Conservation (phyloP, 2,329 filamentous ascomycete genomes). For the Xylaria sp. region DNA sequence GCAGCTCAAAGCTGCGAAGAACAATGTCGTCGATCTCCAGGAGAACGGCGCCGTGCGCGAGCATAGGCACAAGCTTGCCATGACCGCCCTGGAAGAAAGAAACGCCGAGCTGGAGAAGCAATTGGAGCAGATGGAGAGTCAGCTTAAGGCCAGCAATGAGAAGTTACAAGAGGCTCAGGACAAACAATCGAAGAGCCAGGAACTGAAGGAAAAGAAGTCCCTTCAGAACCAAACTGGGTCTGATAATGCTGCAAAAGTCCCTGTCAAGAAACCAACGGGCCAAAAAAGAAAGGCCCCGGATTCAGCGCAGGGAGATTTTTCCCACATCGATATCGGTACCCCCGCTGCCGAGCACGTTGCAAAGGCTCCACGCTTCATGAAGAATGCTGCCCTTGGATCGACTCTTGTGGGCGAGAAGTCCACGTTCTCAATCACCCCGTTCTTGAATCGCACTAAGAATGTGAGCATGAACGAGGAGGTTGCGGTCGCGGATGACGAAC, state of each 20-base stretch:
- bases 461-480: constrained; percentile 47
- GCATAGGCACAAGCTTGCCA: constrained; percentile 47
- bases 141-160: constrained; percentile 59
- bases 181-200: no score
- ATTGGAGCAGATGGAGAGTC: constrained; percentile 63
- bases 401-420: constrained; percentile 76
- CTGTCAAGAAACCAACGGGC: constrained; percentile 34
- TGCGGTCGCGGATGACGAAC: constrained; percentile 26
- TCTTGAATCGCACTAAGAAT: constrained; percentile 68
- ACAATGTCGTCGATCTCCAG: constrained; percentile 36
- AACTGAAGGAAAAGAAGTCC: no score
- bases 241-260: constrained; percentile 31
- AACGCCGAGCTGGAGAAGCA: constrained; percentile 64
- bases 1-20: constrained; percentile 30
- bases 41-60: constrained; percentile 43
- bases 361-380: constrained; percentile 39
- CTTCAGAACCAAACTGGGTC: constrained; percentile 26
- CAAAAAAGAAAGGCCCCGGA: constrained; percentile 46
- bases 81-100: constrained; percentile 56
- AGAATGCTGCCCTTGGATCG: constrained; percentile 54
- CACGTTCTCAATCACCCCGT: constrained; percentile 88
- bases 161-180: constrained; percentile 39
- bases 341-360: constrained; percentile 35
- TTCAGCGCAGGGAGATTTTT: constrained; percentile 40
- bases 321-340: constrained; percentile 42